Evolutionary conservation across 345 rosid genomes (phyloP), one percentile per base, ranked within the genome.

Genomic region (Laguncularia racemosa): DNA sequence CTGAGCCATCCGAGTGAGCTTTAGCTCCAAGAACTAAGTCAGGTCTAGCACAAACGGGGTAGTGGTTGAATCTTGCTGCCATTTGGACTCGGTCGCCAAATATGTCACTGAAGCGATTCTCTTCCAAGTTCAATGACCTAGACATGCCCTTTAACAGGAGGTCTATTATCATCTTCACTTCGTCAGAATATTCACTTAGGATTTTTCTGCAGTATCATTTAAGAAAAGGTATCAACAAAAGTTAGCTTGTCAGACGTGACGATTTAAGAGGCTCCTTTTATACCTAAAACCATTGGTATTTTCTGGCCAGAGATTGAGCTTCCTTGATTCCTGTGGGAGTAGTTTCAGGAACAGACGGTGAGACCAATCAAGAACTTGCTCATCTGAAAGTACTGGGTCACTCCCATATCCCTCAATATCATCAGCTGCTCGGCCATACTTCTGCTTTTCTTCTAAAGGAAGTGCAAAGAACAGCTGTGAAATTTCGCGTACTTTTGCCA

Each of bases 11-110:
- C 4, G 5, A 33, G 26, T 81, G 89, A 1, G 84, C 80, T 61
- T 78, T 81, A 13, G 81, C 53, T 45, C 84, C 89, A 4, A 81
- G 77, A 60, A 81, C 68, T 1, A 57, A 69, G 23, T 78, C 78
- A 10, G 86, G 86, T 67, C 59, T 70, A 4, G 58, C 76, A 56
- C 84, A 78, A 5, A 67, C 63, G 3, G 86, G 63, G 67, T 84
- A 84, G 60, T 68, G 65, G 64, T 78, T 84, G 62, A 84, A 78
- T 64, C 84, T 72, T 0, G 69, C 79, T 1, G 56, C 60, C 75
- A 79, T 19, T 8, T 49, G 44, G 20, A 79, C 60, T 23, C 16
- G n/a, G 17, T 74, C 75, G 2, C 82, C 88, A 28, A 58, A 72
- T 46, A 72, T 75, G 16, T 70, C 58, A 23, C 70, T 33, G 64